These are phyloP conservation scores for Trichoderma lentiforme DNA, from an alignment of 2,329 filamentous ascomycete genomes.

Conservation along the genomic window DNA sequence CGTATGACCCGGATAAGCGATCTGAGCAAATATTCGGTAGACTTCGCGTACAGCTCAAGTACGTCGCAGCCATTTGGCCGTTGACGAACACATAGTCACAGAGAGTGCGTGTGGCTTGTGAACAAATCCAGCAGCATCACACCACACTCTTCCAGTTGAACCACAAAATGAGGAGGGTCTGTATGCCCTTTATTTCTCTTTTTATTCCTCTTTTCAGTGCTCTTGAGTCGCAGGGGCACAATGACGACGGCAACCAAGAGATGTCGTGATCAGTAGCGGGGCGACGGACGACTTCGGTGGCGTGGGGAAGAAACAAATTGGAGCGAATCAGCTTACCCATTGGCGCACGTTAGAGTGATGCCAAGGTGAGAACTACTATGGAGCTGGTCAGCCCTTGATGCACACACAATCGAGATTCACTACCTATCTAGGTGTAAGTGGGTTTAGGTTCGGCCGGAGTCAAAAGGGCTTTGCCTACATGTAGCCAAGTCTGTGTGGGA, in stretches of 20 bases:
- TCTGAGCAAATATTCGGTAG: background rate
- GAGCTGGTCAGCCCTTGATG: background rate
- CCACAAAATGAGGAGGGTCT: background rate
- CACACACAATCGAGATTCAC: background rate
- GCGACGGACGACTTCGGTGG: background rate
- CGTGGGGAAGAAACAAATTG: background rate
- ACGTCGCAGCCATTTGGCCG: background rate
- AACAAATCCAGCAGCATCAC: background rate
- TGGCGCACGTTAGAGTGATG: background rate
- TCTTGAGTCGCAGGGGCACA: background rate
- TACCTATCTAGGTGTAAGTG: background rate
- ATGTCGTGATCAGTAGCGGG: conserved; percentile 14
- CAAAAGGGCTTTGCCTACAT: background rate
- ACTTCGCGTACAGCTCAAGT: background rate
- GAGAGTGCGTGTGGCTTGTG: background rate
- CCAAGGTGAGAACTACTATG: background rate
- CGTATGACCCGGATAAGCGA: background rate
- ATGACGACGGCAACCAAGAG: background rate
- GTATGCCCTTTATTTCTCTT: background rate
- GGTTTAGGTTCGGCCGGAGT: background rate
- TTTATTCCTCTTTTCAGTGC: background rate
- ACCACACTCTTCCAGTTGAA: background rate
- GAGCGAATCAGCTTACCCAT: conserved; percentile 4
- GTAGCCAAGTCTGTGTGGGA: background rate
- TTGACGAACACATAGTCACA: background rate